Percentiles rank a stretch among this genome's conserved stretches.
phyloP scores from a whole-genome alignment of 139 green algal genomes.

The Chlamydomonas asymmetrica region DNA sequence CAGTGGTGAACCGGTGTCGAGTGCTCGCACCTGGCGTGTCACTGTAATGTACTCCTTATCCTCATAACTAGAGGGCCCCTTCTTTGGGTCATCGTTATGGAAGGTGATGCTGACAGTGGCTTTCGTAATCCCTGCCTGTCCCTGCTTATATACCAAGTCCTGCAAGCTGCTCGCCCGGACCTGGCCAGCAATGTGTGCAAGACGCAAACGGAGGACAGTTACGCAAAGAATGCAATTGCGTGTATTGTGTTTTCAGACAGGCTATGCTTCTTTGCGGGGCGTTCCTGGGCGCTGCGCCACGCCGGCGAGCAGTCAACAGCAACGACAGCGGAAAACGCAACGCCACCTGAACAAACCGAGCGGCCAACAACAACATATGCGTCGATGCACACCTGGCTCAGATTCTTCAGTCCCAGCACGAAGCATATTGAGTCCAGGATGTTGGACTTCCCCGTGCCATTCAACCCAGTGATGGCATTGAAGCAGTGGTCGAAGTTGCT shows the following conservation, averaged over 20 bases:
- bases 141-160: slow-evolving; percentile 99
- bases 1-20: background rate
- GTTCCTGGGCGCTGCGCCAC: no score
- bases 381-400: slow-evolving; percentile 69
- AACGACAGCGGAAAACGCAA: background rate
- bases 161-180: slow-evolving; percentile 91
- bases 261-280: no score
- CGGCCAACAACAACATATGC: background rate
- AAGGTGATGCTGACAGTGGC: slow-evolving; percentile 97
- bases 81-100: slow-evolving; percentile 87
- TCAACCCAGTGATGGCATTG: slow-evolving; percentile 99
- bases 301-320: background rate
- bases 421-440: slow-evolving; percentile 99
- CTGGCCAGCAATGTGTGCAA: no score
- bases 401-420: slow-evolving; percentile 96
- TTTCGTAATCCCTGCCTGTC: slow-evolving; percentile 96
- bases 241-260: no score
- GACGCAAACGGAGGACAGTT: no score
- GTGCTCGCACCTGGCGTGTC: slow-evolving; percentile 78
- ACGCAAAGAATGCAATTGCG: no score
- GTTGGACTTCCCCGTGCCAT: slow-evolving; percentile 98
- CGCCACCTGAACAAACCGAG: background rate
- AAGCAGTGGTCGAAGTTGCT: slow-evolving; percentile 91
- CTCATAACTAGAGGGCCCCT: slow-evolving; percentile 88
- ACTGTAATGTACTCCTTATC: slow-evolving; percentile 92